Percentiles rank a stretch among this genome's conserved stretches.
These are phyloP conservation scores for Ustilaginoidea virens DNA, from an alignment of 2,329 filamentous ascomycete genomes.

Conservation along the genomic window DNA sequence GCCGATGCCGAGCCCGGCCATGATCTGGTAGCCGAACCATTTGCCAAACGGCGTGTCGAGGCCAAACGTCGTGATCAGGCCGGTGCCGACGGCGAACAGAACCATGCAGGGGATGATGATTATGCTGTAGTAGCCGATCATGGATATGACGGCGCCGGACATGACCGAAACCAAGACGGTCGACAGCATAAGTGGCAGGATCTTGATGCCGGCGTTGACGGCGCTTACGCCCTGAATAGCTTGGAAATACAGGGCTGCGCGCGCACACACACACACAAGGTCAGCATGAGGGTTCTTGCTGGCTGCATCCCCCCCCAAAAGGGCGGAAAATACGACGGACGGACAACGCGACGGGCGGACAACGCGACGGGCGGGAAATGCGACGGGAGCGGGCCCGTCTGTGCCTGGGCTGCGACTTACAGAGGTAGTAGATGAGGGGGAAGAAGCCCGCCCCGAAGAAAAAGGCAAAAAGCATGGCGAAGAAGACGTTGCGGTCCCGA, in stretches of 20 bases:
- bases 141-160: constrained; percentile 25
- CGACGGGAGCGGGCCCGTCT: too few relatives aligned
- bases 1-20: constrained; percentile 37
- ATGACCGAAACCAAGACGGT: constrained; percentile 31
- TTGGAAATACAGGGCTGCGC: constrained; percentile 36
- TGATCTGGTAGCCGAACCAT: constrained; percentile 45
- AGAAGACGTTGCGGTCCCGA: constrained; percentile 24
- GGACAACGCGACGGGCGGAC: neutral
- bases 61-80: constrained; percentile 37
- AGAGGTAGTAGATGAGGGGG: constrained; percentile 36
- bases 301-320: neutral
- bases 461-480: constrained; percentile 27
- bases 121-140: constrained; percentile 25
- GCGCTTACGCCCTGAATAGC: constrained; percentile 36
- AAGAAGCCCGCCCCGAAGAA: constrained; percentile 37
- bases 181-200: constrained; percentile 36
- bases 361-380: too few relatives aligned
- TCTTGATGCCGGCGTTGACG: constrained; percentile 37
- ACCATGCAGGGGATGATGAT: constrained; percentile 26
- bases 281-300: neutral
- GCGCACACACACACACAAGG: neutral
- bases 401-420: too few relatives aligned
- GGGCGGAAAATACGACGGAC: neutral
- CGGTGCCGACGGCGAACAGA: constrained; percentile 29
- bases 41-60: constrained; percentile 27